A percentile compares a stretch with the other conserved stretches of the same genome.
Conservation (phyloP, 345 rosid species). For the Pseudoturritis turrita region DNA sequence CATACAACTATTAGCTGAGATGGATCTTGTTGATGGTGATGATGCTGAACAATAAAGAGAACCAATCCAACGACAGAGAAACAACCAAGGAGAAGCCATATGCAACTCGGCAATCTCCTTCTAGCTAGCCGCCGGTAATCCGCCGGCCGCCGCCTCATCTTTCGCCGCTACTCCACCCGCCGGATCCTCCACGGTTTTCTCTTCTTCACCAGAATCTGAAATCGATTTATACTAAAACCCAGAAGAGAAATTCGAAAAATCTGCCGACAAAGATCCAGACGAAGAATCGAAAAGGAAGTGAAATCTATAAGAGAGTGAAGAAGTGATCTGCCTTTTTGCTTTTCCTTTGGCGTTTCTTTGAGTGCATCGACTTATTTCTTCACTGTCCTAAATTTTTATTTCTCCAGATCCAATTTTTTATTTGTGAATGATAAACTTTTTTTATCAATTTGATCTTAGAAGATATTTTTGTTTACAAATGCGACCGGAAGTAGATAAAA, state of each 20-base stretch:
- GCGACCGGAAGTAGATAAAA: not conserved
- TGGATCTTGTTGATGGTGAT: conserved; percentile 52
- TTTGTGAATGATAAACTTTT: not conserved
- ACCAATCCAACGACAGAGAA: conserved; percentile 73
- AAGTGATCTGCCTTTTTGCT: conserved; percentile 13
- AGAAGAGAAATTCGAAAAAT: not conserved
- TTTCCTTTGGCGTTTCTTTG: not conserved
- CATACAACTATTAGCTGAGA: conserved; percentile 33
- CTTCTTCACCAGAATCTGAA: not conserved
- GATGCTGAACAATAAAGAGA: conserved; percentile 77
- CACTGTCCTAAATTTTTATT: conserved; percentile 9
- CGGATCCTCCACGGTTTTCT: conserved; percentile 24
- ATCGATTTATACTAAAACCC: conserved; percentile 21
- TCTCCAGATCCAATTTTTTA: not conserved
- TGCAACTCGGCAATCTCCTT: conserved; percentile 80
- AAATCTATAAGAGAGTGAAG: not conserved
- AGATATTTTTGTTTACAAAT: not conserved
- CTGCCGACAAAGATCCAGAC: conserved; percentile 14
- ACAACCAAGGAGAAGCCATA: conserved; percentile 67
- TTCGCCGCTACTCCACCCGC: conserved; percentile 31
- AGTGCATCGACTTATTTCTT: conserved; percentile 1
- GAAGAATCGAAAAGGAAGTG: not conserved
- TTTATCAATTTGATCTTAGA: not conserved
- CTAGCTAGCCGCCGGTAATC: conserved; percentile 93
- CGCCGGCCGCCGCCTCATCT: conserved; percentile 89